Evolutionary conservation across 2,329 filamentous ascomycete genomes (phyloP).

Genomic region (Arthrobotrys pseudoclavata): DNA sequence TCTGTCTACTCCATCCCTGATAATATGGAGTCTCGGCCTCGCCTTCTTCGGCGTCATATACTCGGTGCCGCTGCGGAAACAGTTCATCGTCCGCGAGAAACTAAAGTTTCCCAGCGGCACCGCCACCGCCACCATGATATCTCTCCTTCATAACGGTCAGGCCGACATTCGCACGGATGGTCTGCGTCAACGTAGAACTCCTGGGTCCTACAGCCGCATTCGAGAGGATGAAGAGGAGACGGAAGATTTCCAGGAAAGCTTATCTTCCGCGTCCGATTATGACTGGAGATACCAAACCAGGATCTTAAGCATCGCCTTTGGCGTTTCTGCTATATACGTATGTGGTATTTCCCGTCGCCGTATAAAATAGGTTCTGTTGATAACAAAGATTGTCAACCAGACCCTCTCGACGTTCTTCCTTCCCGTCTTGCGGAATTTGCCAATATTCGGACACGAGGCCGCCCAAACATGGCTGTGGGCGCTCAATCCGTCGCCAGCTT

Average conservation of each 20-base stretch:
- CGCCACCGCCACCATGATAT: constrained; percentile 92
- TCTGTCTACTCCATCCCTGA: constrained; percentile 80
- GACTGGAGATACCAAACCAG: constrained; percentile 76
- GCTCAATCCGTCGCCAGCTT: constrained; percentile 95
- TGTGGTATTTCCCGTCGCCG: constrained; percentile 61
- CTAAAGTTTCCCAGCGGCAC: constrained; percentile 95
- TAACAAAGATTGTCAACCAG: constrained; percentile 67
- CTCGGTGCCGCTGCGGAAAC: constrained; percentile 84
- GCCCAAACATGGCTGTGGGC: constrained; percentile 92
- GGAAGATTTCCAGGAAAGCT: not conserved
- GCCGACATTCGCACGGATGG: constrained; percentile 60
- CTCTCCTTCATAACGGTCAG: constrained; percentile 76
- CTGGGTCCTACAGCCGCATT: constrained; percentile 49
- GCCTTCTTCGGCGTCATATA: constrained; percentile 98
- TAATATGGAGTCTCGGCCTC: constrained; percentile 90
- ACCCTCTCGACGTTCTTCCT: constrained; percentile 92
- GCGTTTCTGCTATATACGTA: constrained; percentile 72
- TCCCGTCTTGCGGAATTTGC: constrained; percentile 85
- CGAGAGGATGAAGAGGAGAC: constrained; percentile 35
- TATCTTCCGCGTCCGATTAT: constrained; percentile 65
- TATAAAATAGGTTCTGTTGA: not conserved
- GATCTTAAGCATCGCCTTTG: constrained; percentile 73
- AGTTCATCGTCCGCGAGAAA: constrained; percentile 93
- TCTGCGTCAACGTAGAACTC: constrained; percentile 62
- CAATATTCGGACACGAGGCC: constrained; percentile 81